Conservation (phyloP, 176 grass and related monocot genomes). For the Pharus latifolius region DNA sequence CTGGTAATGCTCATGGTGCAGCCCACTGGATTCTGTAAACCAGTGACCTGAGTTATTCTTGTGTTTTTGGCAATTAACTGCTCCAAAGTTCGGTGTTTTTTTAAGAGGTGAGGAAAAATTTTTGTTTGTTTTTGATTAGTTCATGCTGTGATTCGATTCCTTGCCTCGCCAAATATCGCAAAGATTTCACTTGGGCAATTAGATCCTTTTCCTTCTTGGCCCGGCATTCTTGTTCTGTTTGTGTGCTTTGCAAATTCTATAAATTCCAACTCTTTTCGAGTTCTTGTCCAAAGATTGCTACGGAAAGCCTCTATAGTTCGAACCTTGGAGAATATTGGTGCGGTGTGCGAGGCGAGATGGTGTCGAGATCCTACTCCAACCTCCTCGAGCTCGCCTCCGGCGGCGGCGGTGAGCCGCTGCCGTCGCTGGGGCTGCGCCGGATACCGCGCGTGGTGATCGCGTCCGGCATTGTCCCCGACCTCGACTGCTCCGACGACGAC, state of each 20-base stretch:
- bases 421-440: conserved; percentile 43
- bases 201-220: conserved; percentile 26
- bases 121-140: conserved; percentile 2
- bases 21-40: neutral
- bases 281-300: neutral
- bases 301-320: neutral
- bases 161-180: conserved; percentile 25
- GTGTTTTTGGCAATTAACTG: neutral
- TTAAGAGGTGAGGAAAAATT: neutral
- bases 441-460: conserved; percentile 78
- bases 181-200: neutral
- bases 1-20: neutral
- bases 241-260: neutral
- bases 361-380: conserved; percentile 92
- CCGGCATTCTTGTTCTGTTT: conserved; percentile 12
- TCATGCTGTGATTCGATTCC: conserved; percentile 39
- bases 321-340: neutral
- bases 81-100: conserved; percentile 21
- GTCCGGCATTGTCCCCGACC: conserved; percentile 76
- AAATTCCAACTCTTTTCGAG: neutral
- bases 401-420: conserved; percentile 13
- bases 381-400: conserved; percentile 75
- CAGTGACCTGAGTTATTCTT: conserved; percentile 9
- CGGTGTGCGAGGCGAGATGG: conserved; percentile 30
- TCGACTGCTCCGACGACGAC: conserved; percentile 52